Evolutionary conservation across 805 yeast genomes (phyloP), one percentile per base, ranked within the genome.

Genomic region (Candida namnaoensis): DNA sequence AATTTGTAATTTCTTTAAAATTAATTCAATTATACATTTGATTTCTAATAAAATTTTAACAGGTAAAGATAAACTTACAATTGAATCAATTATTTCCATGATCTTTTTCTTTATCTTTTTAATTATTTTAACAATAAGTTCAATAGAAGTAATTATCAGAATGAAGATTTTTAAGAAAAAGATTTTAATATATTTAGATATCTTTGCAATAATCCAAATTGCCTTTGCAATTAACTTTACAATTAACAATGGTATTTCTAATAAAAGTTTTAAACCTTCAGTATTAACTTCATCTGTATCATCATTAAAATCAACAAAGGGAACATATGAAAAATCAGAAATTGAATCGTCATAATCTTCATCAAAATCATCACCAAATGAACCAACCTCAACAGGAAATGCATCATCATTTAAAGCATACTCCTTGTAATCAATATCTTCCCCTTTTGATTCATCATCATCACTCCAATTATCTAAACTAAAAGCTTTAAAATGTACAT

Each of bases 121-220:
- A 24, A 49, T 49, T 13, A 43, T 38, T 7, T 32, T 24, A 25
- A 48, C 44, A 14, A 44, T 46, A 35, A 36, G 38, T 36, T 47
- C 41, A 13, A 51, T 45, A 3, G 47, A n/a, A 33, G 35, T 37
- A 9, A 48, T 41, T 9, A 48, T 36, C 5, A 40, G 30, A 25
- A 51, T 41, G 5, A 43, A 25, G 19, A 41, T 36, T 33, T 51
- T 51, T 11, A 35, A 37, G 14, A 48, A 54, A 5, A 45, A 41
- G 32, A 51, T 33, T 32, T 50, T 43, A 5, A 48, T 24, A 38
- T 49, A 44, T 32, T 51, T 51, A 38, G 47, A 44, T 5, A 50
- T n/a, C 12, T 47, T 46, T 3, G 42, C 41, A 39, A 52, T 42
- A 15, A 46, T 39, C 55, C 52, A 49, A 19, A 51, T 42, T 7